Conservation (phyloP, 164 flowering plant species). For the Macadamia integrifolia region DNA sequence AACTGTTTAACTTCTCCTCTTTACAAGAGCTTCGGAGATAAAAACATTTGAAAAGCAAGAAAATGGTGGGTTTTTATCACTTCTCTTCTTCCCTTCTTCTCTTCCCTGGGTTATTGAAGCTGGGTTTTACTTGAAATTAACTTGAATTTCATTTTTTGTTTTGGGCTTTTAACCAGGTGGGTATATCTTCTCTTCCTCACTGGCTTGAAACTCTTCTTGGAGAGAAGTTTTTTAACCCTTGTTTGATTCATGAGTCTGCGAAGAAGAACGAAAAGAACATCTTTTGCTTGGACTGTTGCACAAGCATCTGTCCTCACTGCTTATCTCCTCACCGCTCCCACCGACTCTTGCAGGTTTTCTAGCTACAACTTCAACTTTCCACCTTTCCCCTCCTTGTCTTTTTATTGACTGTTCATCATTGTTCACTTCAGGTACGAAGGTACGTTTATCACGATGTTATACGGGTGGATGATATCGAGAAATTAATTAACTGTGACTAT, state of each 20-base stretch:
- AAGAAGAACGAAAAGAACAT: conserved; percentile 89
- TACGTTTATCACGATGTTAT: conserved; percentile 86
- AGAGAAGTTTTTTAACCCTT: conserved; percentile 73
- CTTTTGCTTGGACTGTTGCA: conserved; percentile 77
- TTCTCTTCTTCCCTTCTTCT: not conserved
- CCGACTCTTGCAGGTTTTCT: conserved; percentile 61
- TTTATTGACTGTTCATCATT: not conserved
- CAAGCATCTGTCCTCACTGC: conserved; percentile 75
- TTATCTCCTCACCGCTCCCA: conserved; percentile 61
- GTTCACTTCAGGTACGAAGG: conserved; percentile 53
- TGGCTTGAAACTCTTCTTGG: conserved; percentile 63
- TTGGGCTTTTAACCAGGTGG: conserved; percentile 20
- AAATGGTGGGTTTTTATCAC: conserved; percentile 23
- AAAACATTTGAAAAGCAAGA: not conserved
- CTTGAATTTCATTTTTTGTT: not conserved
- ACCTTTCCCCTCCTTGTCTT: not conserved
- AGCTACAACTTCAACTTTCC: not conserved
- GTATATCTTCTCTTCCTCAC: conserved; percentile 32
- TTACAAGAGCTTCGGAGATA: not conserved
- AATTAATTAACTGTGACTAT: conserved; percentile 60
- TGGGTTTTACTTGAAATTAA: not conserved
- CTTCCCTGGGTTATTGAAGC: not conserved
- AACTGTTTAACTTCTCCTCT: not conserved
- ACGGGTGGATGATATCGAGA: conserved; percentile 64
- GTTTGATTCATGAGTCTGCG: conserved; percentile 56